Base-by-base conservation (phyloP, 192 early-diverging fungal genomes). In the Dissophora ornata region DNA sequence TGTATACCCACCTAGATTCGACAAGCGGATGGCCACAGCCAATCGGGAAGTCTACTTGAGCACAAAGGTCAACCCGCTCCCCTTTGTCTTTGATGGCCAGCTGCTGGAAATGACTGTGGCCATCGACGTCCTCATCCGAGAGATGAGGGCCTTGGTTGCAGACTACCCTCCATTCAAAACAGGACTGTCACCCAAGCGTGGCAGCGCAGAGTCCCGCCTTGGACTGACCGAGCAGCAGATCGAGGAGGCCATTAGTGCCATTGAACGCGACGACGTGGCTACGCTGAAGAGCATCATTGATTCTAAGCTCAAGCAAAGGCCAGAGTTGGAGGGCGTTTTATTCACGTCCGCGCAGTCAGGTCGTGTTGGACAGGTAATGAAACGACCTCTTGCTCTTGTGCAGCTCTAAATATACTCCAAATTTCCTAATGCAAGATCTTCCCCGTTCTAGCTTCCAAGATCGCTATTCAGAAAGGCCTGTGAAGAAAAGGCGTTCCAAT, bases 61-160 rank as follows among this genome's bases (percentile, higher is more conserved):
- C n/a, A 86, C 80, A 41, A 86, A 86, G 62, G 83, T 84, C 30
- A 70, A 67, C 29, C 13, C 71, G 1, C 67, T 86, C 6, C 80
- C 81, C 1, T 86, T 84, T 67, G 77, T 82, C 26, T 57, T 67
- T 36, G 79, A 77, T 36, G 71, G 77, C 0, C 62, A 62, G 28
- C 58, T 79, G 11, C 34, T 52, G 36, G 73, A 77, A 24, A 67
- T 77, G 63, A 67, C 49, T 13, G 18, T 57, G 15, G 61, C 67
- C 6, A 70, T 57, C 16, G 77, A 79, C 19, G 54, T 53, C 12
- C 67, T 69, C 53, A 70, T 79, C 29, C 62, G 62, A 1, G 77
- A 70, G 30, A 51, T 79, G 51, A 47, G 50, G 6, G 57, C 58
- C 12, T 30, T 70, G 4, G 68, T 79, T 25, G 62, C 67, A 11